Conservation (phyloP, 768 basidiomycete genomes). For the Ramaria sp. region DNA sequence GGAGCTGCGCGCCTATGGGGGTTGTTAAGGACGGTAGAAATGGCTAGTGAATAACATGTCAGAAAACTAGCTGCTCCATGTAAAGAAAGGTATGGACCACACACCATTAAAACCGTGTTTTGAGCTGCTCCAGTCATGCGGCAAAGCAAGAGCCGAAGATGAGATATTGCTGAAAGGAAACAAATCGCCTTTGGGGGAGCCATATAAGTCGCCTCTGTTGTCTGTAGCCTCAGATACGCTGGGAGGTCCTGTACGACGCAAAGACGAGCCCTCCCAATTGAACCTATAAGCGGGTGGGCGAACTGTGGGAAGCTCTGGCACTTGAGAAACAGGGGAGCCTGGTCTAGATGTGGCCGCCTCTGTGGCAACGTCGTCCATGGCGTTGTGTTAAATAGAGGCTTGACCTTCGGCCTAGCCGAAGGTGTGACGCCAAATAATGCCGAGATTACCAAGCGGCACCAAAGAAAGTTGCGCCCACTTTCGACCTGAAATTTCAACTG, state of each 20-base stretch:
- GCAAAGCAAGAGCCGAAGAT: conserved; percentile 35
- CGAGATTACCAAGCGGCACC: no score
- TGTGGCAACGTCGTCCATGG: conserved; percentile 6
- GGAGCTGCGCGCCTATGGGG: conserved; percentile 78
- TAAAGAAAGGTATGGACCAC: conserved; percentile 14
- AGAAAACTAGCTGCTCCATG: background rate
- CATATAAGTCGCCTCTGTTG: conserved; percentile 50
- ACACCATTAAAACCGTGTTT: conserved; percentile 84
- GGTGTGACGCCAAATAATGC: no score
- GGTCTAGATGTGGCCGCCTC: conserved; percentile 35
- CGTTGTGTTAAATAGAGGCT: no score
- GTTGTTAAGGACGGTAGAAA: conserved; percentile 88
- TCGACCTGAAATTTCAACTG: no score
- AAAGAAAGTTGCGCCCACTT: no score
- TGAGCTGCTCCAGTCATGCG: conserved; percentile 68
- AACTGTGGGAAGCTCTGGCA: conserved; percentile 31
- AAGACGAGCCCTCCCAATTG: conserved; percentile 59
- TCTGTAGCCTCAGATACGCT: conserved; percentile 68
- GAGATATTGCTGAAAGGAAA: conserved; percentile 36
- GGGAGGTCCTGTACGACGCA: conserved; percentile 49
- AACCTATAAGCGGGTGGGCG: conserved; percentile 51
- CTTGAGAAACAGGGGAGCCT: conserved; percentile 38
- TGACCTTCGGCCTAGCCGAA: no score
- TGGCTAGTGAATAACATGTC: conserved; percentile 40
- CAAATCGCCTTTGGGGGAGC: conserved; percentile 29